These are phyloP conservation scores for Russula sp. DNA, from an alignment of 768 basidiomycete genomes.

Conservation along the genomic window DNA sequence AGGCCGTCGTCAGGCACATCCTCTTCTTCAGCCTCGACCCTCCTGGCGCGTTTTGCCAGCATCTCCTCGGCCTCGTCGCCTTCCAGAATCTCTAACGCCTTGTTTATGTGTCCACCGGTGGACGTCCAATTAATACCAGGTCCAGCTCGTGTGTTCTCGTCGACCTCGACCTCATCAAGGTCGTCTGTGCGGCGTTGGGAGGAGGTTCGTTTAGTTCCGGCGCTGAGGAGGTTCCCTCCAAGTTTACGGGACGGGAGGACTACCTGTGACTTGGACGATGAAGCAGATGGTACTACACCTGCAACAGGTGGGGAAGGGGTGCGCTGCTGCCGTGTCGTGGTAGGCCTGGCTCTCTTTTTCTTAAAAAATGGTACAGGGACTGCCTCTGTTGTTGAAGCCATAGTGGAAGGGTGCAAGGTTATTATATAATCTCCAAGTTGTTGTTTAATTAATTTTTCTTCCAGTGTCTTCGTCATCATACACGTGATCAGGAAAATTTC, in stretches of 20 bases:
- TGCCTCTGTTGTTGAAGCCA: slow-evolving; percentile 30
- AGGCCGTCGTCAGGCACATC: slow-evolving; percentile 72
- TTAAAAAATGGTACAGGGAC: slow-evolving; percentile 83
- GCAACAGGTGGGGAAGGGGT: slow-evolving; percentile 63
- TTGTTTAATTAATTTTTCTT: background rate
- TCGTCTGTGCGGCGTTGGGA: slow-evolving; percentile 44
- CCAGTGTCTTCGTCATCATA: background rate
- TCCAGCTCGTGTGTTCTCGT: slow-evolving; percentile 40
- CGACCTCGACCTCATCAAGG: slow-evolving; percentile 51
- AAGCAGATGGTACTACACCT: slow-evolving; percentile 43
- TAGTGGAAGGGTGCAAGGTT: slow-evolving; percentile 10
- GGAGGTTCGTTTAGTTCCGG: slow-evolving; percentile 61
- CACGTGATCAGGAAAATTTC: slow-evolving; percentile 1
- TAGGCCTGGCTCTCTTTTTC: slow-evolving; percentile 74
- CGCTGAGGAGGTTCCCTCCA: slow-evolving; percentile 65
- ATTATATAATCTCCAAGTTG: no score
- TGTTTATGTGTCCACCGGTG: slow-evolving; percentile 65
- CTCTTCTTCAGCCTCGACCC: slow-evolving; percentile 52
- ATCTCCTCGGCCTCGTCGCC: slow-evolving; percentile 78
- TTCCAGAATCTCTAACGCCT: slow-evolving; percentile 69
- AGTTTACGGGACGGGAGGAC: slow-evolving; percentile 70
- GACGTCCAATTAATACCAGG: slow-evolving; percentile 77
- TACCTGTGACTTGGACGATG: slow-evolving; percentile 58
- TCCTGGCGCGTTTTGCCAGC: slow-evolving; percentile 60
- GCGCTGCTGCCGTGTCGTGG: slow-evolving; percentile 68